Conservation (phyloP, 2,329 filamentous ascomycete species). For the Cladosporium sp. region DNA sequence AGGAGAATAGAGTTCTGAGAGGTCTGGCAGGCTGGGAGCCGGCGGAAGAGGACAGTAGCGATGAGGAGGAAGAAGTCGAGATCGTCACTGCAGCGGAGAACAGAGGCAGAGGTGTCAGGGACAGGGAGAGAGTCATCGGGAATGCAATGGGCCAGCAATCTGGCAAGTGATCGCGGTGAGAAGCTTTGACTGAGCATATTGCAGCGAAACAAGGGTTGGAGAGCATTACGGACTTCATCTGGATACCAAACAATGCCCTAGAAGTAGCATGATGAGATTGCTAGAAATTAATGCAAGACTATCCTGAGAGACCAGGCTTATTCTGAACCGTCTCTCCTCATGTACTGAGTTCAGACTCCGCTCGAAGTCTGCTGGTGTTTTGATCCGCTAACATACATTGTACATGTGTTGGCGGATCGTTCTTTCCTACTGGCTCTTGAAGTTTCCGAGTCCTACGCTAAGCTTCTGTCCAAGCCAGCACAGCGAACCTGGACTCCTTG, state of each 20-base stretch:
- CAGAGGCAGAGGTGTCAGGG: slow-evolving; percentile 1
- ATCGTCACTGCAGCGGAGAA: not conserved
- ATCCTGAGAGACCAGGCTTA: not conserved
- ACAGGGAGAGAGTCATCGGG: slow-evolving; percentile 11
- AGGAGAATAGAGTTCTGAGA: slow-evolving; percentile 52
- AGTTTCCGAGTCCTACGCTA: not conserved
- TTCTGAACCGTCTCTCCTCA: not conserved
- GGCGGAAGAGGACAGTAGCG: slow-evolving; percentile 44
- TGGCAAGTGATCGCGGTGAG: not conserved
- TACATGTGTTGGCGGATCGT: not conserved
- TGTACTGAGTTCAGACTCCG: not conserved
- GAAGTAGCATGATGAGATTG: not conserved
- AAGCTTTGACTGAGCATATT: not conserved
- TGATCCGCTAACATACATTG: not conserved
- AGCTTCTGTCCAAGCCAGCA: not conserved
- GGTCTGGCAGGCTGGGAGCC: slow-evolving; percentile 50
- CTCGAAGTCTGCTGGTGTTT: not conserved
- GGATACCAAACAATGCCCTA: not conserved
- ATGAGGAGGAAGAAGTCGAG: slow-evolving; percentile 23
- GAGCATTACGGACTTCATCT: not conserved
- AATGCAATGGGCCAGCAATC: not conserved
- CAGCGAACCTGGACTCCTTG: not conserved
- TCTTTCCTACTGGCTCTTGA: not conserved
- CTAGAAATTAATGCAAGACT: not conserved
- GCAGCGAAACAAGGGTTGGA: not conserved